Evolutionary conservation across 139 green algal genomes (phyloP), one percentile per base, ranked within the genome.

Genomic region (Trebouxia sp.): DNA sequence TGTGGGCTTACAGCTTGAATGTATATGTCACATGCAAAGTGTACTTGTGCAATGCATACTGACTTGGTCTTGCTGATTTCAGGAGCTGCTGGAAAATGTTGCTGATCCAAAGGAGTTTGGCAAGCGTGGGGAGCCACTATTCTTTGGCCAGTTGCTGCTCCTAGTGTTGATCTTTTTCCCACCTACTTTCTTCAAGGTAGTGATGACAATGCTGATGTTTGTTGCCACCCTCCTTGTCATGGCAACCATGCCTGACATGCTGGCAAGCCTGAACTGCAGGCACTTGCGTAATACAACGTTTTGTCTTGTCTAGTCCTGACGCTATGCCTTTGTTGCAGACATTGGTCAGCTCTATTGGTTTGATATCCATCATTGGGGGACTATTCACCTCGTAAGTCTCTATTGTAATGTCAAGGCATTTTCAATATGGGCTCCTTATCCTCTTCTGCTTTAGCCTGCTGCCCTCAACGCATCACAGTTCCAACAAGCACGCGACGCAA

Each of bases 51-150:
- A 1, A 11, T 6, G 47, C 1, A 14, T 26, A 14, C 1, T 1
- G 20, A 53, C 47, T 53, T 17, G 20, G 1, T 6, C 20, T 4
- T 17, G 20, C 20, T 53, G 47, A 14, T 26, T 67, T 12, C 62
- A 72, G 62, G 62, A 72, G 0, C 35, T 72, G 32, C 12, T 72
- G 10, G 62, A 72, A 43, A 72, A 72, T 30, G 62, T 72, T 42
- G 62, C 62, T 30, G 62, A 72, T 35, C 62, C 62, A 14, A 72
- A 72, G 37, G 62, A 72, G 32, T 72, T 72, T 72, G 62, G 62
- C 14, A 72, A 72, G 28, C 62, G 62, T 45, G 62, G 62, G n/a
- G 62, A 72, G 37, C 62, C 62, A 4, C 32, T 72, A 1, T 72
- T 72, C 35, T 72, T 72, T 72, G 62, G 62, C 62, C 62, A 43